Conservation (phyloP, 2,329 filamentous ascomycete species). For the Trichoderma koningii region DNA sequence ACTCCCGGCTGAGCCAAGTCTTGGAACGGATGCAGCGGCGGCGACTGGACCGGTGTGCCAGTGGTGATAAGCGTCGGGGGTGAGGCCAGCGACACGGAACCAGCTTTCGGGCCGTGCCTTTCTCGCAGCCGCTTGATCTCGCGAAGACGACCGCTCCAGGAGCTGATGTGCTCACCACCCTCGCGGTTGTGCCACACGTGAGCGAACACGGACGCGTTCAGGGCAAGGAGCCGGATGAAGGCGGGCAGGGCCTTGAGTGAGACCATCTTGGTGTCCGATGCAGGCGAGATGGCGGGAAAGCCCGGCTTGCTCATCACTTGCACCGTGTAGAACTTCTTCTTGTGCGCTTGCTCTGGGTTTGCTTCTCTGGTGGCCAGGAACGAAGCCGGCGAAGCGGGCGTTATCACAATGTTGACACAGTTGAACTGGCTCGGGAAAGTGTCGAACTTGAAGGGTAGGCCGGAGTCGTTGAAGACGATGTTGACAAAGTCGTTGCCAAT, state of each 20-base stretch:
- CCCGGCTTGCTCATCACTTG: slow-evolving; percentile 85
- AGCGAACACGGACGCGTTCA: slow-evolving; percentile 93
- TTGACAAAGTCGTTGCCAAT: slow-evolving; percentile 98
- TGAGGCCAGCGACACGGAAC: slow-evolving; percentile 34
- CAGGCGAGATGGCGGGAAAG: slow-evolving; percentile 89
- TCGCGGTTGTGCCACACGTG: slow-evolving; percentile 81
- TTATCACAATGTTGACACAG: slow-evolving; percentile 94
- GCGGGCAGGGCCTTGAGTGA: slow-evolving; percentile 78
- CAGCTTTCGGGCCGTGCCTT: slow-evolving; percentile 54
- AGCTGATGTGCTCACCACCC: slow-evolving; percentile 80
- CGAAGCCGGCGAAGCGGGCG: slow-evolving; percentile 76
- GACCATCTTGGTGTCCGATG: slow-evolving; percentile 85
- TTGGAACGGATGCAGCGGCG: slow-evolving; percentile 30
- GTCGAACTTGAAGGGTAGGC: slow-evolving; percentile 83
- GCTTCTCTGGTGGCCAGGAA: slow-evolving; percentile 66
- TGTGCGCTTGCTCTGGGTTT: slow-evolving; percentile 41
- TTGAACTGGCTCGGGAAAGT: slow-evolving; percentile 96
- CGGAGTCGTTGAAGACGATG: slow-evolving; percentile 96
- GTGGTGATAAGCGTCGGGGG: slow-evolving; percentile 37
- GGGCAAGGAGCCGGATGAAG: slow-evolving; percentile 83
- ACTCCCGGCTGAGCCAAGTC: slow-evolving; percentile 45
- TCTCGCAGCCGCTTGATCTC: slow-evolving; percentile 84
- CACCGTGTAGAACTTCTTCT: slow-evolving; percentile 76
- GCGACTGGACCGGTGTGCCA: slow-evolving; percentile 30
- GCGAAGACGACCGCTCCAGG: slow-evolving; percentile 83